phyloP scores from a whole-genome alignment of 768 basidiomycete species.

The Lactarius pseudohatsudake region DNA sequence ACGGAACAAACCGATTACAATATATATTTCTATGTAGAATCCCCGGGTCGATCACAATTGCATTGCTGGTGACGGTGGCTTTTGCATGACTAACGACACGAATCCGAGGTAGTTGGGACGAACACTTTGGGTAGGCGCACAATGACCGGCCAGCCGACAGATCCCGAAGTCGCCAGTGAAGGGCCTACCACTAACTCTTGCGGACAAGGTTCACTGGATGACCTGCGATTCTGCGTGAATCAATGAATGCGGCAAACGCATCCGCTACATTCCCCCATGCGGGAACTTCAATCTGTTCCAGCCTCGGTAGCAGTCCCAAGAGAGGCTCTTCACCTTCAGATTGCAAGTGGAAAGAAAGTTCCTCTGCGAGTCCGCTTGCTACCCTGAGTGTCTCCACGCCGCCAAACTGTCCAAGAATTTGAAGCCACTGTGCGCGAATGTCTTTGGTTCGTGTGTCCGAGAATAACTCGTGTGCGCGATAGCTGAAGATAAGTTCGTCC shows the following conservation, averaged over 20 bases:
- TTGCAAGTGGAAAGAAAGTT: constrained; percentile 1
- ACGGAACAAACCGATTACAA: background rate
- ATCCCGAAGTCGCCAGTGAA: background rate
- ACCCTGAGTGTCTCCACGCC: background rate
- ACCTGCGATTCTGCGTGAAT: background rate
- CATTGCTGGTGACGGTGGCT: background rate
- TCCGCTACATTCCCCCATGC: background rate
- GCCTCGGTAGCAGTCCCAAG: background rate
- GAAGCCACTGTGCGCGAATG: background rate
- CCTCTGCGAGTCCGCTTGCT: background rate
- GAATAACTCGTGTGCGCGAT: background rate
- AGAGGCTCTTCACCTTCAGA: background rate
- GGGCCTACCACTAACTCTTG: background rate
- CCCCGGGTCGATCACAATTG: background rate
- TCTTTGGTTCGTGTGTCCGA: background rate
- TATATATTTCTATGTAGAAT: background rate
- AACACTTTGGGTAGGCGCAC: too few species aligned
- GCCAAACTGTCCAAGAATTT: background rate
- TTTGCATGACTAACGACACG: background rate
- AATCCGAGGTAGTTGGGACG: background rate
- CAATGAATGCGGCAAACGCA: background rate
- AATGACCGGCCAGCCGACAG: background rate
- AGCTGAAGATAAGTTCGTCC: background rate
- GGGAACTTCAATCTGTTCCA: background rate
- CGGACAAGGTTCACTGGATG: background rate